Evolutionary conservation across 2,329 filamentous ascomycete genomes (phyloP).

Genomic region (Chaetomium olivaceum): DNA sequence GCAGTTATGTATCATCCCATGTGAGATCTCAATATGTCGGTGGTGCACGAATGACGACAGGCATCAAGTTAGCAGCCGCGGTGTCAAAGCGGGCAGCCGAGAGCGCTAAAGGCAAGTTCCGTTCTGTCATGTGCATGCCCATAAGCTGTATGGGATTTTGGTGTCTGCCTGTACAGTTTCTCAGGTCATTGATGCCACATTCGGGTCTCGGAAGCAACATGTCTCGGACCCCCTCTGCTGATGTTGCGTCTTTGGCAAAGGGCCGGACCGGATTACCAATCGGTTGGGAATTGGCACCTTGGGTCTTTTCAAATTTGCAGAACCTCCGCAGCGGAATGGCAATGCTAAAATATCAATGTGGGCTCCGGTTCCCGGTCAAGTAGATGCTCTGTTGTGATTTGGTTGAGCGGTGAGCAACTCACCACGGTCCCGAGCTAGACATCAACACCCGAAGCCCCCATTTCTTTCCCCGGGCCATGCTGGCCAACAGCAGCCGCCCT

Average conservation of each 20-base stretch:
- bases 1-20: background rate
- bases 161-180: background rate
- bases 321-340: background rate
- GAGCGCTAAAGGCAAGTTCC: background rate
- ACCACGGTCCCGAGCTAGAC: background rate
- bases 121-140: background rate
- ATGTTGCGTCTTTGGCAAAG: background rate
- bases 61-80: too few relatives aligned
- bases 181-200: background rate
- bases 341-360: background rate
- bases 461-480: background rate
- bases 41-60: background rate
- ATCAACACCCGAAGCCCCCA: background rate
- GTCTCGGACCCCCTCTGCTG: background rate
- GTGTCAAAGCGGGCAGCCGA: background rate
- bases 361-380: background rate
- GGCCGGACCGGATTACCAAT: background rate
- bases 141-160: background rate
- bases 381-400: background rate
- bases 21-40: background rate
- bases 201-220: background rate
- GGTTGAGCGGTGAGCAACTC: background rate
- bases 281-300: background rate
- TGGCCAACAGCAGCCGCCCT: background rate
- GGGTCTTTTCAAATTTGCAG: background rate